Percentiles rank a stretch among this genome's conserved stretches.
phyloP scores from a whole-genome alignment of 371 early-diverging fungal genomes.

The Apophysomyces variabilis region DNA sequence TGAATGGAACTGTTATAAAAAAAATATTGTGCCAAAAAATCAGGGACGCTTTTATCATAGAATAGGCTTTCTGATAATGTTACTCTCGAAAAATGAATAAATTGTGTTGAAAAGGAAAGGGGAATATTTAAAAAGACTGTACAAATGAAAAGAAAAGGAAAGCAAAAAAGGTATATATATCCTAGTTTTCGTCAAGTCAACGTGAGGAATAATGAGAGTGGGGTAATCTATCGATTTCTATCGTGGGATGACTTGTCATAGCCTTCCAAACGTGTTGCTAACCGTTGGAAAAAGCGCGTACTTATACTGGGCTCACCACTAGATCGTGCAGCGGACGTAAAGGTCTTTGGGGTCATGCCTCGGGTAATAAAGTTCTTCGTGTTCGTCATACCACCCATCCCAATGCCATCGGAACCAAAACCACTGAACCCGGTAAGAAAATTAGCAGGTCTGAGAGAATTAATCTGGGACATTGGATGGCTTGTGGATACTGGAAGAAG shows the following conservation, averaged over 20 bases:
- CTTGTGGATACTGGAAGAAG: slow-evolving; percentile 8
- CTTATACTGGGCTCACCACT: slow-evolving; percentile 46
- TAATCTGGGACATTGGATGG: slow-evolving; percentile 9
- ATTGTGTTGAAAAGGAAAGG: neutral
- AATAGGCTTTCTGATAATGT: neutral
- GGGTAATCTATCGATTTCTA: slow-evolving; percentile 6
- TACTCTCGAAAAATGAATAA: neutral
- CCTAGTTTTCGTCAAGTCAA: slow-evolving; percentile 3
- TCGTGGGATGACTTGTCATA: slow-evolving; percentile 29
- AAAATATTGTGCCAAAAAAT: too few species aligned
- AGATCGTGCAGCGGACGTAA: slow-evolving; percentile 12
- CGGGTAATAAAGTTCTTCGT: slow-evolving; percentile 6
- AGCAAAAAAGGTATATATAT: slow-evolving; percentile 1
- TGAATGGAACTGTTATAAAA: too few species aligned
- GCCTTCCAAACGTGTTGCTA: slow-evolving; percentile 46
- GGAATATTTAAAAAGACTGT: slow-evolving; percentile 7
- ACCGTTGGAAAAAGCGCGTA: slow-evolving; percentile 51
- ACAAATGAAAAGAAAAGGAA: neutral
- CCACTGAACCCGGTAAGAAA: slow-evolving; percentile 49
- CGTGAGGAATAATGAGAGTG: neutral
- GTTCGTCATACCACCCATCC: slow-evolving; percentile 23
- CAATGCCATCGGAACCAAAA: slow-evolving; percentile 30
- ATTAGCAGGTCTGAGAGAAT: slow-evolving; percentile 41
- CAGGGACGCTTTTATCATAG: too few species aligned
- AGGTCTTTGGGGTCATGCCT: slow-evolving; percentile 24